phyloP scores from a whole-genome alignment of 140 eudicot genomes.

The Ambrosia hybrid region DNA sequence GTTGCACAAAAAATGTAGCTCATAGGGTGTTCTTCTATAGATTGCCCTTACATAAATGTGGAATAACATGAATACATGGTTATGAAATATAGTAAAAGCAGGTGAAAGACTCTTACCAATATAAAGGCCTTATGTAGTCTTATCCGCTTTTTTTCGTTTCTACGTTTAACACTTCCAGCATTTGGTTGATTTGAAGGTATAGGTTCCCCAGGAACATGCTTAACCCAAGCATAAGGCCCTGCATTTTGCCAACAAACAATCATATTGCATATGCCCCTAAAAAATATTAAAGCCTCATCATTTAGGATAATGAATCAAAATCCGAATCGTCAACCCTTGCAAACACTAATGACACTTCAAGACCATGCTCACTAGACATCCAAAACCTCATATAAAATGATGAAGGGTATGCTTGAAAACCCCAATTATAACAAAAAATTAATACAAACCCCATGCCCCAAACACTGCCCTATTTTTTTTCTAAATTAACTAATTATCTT shows the following conservation, averaged over 20 bases:
- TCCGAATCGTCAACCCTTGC: background rate
- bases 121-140: conserved; percentile 59
- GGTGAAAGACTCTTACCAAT: conserved; percentile 41
- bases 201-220: conserved; percentile 60
- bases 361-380: background rate
- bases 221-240: conserved; percentile 96
- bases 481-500: no score
- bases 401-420: background rate
- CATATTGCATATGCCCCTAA: background rate
- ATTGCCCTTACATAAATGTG: background rate
- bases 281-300: background rate
- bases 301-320: background rate
- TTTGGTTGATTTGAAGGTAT: conserved; percentile 67
- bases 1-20: background rate
- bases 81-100: background rate
- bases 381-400: background rate
- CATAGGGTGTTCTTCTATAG: background rate
- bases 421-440: background rate
- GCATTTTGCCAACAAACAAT: conserved; percentile 24
- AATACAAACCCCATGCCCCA: no score
- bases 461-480: no score
- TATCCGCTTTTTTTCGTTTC: conserved; percentile 87
- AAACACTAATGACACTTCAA: background rate
- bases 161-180: conserved; percentile 78
- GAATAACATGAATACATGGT: background rate